These are phyloP conservation scores for Brassica hybrid DNA, from an alignment of 441 rosid species.

Conservation along the genomic window DNA sequence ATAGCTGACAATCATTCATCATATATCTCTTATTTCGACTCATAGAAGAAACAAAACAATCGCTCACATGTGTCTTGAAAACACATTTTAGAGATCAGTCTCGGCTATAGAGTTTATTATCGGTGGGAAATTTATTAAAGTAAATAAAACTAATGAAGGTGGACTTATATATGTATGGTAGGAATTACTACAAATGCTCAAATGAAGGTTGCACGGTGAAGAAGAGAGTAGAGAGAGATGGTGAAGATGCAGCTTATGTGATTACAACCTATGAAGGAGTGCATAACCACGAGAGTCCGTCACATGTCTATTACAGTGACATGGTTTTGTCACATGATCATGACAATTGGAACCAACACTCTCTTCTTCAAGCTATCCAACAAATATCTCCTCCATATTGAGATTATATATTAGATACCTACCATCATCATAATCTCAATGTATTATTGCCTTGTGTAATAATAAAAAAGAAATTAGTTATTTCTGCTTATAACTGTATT, in stretches of 20 bases:
- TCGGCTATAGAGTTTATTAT: neutral
- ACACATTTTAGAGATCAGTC: neutral
- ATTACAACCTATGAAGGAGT: constrained; percentile 46
- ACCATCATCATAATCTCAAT: neutral
- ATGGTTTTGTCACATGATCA: constrained; percentile 42
- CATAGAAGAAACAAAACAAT: constrained; percentile 23
- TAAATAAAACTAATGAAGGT: neutral
- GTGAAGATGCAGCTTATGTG: no score
- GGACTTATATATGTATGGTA: neutral
- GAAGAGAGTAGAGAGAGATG: no score
- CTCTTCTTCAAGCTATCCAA: constrained; percentile 43
- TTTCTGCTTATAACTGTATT: neutral
- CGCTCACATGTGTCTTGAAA: neutral
- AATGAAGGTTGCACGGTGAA: no score
- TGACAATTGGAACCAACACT: constrained; percentile 41
- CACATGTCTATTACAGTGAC: constrained; percentile 47
- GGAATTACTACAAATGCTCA: no score
- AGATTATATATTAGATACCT: neutral
- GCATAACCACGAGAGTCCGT: constrained; percentile 74
- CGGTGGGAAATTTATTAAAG: neutral
- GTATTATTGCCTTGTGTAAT: constrained; percentile 17
- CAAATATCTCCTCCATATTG: constrained; percentile 28
- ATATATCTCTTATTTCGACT: neutral
- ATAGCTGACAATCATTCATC: constrained; percentile 5
- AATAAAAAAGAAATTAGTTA: constrained; percentile 8